Percentiles rank a stretch among this genome's conserved stretches.
These are phyloP conservation scores for Paulownia fortunei DNA, from an alignment of 257 asterid genomes.

Conservation along the genomic window DNA sequence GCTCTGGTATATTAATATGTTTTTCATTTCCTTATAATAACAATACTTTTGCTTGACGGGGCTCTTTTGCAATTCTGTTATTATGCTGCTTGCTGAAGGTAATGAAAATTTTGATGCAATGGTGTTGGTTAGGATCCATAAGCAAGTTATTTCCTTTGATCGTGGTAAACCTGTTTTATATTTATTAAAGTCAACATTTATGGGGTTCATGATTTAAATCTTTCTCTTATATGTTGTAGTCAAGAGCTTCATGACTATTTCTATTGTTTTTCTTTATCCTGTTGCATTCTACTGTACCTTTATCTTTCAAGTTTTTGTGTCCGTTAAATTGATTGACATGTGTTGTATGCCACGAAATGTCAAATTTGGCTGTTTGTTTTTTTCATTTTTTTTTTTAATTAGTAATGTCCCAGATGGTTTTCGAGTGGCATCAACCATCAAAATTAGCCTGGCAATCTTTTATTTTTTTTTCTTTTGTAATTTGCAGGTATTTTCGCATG, in stretches of 20 bases:
- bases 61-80: not conserved
- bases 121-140: constrained; percentile 22
- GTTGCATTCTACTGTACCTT: not conserved
- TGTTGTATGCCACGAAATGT: constrained; percentile 10
- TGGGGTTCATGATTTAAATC: constrained; percentile 1
- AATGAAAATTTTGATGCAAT: constrained; percentile 17
- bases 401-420: constrained; percentile 11
- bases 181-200: not conserved
- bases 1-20: not conserved
- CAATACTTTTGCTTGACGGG: constrained; percentile 1
- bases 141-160: not conserved
- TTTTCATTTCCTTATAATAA: not conserved
- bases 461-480: constrained; percentile 16
- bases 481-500: constrained; percentile 86
- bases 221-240: not conserved
- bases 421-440: constrained; percentile 8
- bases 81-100: not conserved
- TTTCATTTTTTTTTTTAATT: no score
- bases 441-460: constrained; percentile 6
- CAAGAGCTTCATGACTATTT: constrained; percentile 21
- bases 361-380: constrained; percentile 1
- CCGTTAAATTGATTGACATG: not conserved
- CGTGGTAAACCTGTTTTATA: not conserved
- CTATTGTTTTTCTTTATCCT: constrained; percentile 9
- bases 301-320: not conserved